phyloP scores from a whole-genome alignment of 192 early-diverging fungal species.

The Coemansia nantahalensis region DNA sequence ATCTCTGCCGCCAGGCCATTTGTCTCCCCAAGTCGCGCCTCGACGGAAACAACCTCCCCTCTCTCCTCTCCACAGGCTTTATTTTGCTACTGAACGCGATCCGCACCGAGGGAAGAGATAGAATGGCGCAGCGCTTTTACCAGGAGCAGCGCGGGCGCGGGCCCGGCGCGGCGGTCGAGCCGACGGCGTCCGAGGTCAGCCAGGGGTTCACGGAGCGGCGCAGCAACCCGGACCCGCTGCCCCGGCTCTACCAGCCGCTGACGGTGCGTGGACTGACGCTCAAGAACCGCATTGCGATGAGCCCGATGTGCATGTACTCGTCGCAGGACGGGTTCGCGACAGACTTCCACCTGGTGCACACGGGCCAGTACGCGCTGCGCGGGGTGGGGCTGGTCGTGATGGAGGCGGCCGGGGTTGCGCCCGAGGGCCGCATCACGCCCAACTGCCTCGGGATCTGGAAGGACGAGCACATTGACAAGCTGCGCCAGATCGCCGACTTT shows the following conservation, averaged over 20 bases:
- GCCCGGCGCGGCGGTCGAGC: constrained; percentile 33
- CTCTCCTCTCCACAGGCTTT: no score
- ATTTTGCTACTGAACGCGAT: no score
- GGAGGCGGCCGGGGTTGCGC: constrained; percentile 72
- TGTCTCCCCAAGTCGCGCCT: no score
- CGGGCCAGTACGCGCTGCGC: constrained; percentile 66
- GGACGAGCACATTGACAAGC: constrained; percentile 68
- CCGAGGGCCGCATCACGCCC: constrained; percentile 78
- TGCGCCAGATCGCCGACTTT: constrained; percentile 51
- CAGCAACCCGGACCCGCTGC: constrained; percentile 18
- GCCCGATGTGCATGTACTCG: constrained; percentile 86
- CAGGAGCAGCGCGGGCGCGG: constrained; percentile 27
- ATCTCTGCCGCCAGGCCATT: no score
- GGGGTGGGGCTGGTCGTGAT: constrained; percentile 79
- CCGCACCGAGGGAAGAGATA: no score
- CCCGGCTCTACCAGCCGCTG: constrained; percentile 67
- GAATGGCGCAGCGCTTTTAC: constrained; percentile 8
- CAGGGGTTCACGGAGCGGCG: constrained; percentile 20
- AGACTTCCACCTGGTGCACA: constrained; percentile 64
- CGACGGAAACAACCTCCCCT: no score
- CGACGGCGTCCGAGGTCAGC: constrained; percentile 33
- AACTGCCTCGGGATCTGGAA: constrained; percentile 78
- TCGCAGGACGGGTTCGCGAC: constrained; percentile 62
- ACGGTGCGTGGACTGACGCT: constrained; percentile 63
- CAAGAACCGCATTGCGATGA: constrained; percentile 73